Conservation (phyloP, 2,329 filamentous ascomycete species). For the Botryotinia globosa region DNA sequence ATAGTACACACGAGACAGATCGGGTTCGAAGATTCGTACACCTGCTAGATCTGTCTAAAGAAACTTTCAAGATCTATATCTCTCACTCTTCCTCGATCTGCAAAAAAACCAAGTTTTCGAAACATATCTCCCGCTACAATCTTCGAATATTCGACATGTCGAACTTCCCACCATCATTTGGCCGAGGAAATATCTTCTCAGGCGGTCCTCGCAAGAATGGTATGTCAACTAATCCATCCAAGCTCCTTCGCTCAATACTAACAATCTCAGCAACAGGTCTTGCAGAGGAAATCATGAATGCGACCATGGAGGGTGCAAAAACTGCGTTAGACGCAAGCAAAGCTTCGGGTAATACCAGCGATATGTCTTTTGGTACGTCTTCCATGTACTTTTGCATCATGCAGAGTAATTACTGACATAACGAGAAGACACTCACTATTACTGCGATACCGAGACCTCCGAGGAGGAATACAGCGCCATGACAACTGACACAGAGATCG, state of each 20-base stretch:
- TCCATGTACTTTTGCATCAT: too few relatives aligned
- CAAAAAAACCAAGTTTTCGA: neutral
- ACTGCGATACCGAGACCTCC: neutral
- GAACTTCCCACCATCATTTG: neutral
- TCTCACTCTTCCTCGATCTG: neutral
- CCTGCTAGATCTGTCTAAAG: neutral
- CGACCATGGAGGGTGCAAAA: neutral
- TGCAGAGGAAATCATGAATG: constrained; percentile 1
- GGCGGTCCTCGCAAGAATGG: neutral
- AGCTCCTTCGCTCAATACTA: neutral
- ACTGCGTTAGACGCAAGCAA: neutral
- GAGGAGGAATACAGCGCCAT: neutral
- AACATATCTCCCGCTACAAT: neutral
- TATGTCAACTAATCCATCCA: neutral
- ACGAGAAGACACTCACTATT: neutral
- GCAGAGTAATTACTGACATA: neutral
- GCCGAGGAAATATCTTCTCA: neutral
- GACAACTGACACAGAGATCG: neutral
- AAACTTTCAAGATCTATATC: neutral
- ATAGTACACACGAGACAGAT: neutral
- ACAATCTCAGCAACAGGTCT: neutral
- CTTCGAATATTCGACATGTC: neutral
- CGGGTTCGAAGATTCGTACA: neutral
- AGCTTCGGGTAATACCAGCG: neutral
- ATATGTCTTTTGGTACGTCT: neutral